Evolutionary conservation across 106 monocot genomes (phyloP), one percentile per base, ranked within the genome.

Genomic region (Apostasia ramifera): DNA sequence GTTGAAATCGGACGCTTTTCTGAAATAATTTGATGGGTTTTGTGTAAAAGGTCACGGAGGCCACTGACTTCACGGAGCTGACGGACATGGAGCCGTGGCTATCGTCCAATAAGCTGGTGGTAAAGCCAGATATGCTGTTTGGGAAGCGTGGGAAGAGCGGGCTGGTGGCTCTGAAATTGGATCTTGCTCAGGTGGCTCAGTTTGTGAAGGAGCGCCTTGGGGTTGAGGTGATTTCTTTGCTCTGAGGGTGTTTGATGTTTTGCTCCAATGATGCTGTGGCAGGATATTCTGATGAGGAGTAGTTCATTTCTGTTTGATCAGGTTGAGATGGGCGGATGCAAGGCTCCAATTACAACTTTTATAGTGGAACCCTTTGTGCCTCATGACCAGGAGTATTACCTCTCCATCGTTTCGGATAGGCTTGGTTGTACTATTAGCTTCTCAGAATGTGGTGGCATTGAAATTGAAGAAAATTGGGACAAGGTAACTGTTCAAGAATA

Each of bases 241-340:
- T 6, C 37, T 47, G 46, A n/a, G 5, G 40, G 12, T 10, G 40
- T 40, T 3, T 37, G 6, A 2, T 46, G 10, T 65, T 74, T 14
- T 26, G 8, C 13, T 39, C 60, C 37, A 2, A 4, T 70, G 1
- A 41, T 2, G 39, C 46, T 39, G 52, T 6, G 15, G 37, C 56
- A 39, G 7, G 8, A 2, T 37, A n/a, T 26, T 7, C 2, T 59
- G 48, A 14, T 73, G 10, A 50, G 44, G 3, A 15, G 37, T 43
- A 46, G 48, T 43, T 11, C 8, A 49, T 40, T 56, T 53, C 44
- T 60, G 38, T 65, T 43, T 65, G 54, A 2, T 66, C 75, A 95
- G 95, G 83, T 98, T 78, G 97, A 98, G 76, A 92, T 92, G 87
- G 97, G 92, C n/a, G 97, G 97, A 2, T 98, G 92, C 81, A 98